Base-by-base conservation (phyloP, 441 rosid species). In the Jatropha podagrica region DNA sequence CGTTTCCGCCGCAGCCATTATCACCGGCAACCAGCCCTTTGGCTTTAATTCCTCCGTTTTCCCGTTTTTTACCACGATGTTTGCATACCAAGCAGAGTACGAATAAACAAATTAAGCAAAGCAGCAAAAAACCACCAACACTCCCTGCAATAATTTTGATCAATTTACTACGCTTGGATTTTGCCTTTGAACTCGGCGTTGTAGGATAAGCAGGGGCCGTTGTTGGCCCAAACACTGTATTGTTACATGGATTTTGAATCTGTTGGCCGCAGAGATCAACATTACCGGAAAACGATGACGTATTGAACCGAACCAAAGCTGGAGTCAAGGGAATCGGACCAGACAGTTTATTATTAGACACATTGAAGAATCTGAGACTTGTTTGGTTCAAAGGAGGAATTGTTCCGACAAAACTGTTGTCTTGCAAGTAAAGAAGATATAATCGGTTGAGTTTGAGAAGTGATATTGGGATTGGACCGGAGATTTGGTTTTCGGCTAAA, bases 321-420 rank as follows among this genome's bases (percentile, higher is more conserved):
- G 87, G 83, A 27, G 92, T 91, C 4, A 63, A 55, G 5, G 99
- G 99, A 66, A 95, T 89, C 78, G 68, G 74, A 10, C 98, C 99
- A 3, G 92, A 89, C 61, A 95, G 87, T 2, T 81, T 68, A 77
- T 92, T 93, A 68, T 85, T 82, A 2, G 97, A 92, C 3, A 92
- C 94, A 51, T 93, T 91, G 83, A 92, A 93, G 85, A 82, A 89
- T 59, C 90, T 79, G 64, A 95, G 96, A 75, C 86, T 84, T 48
- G 89, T 85, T 82, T 95, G 99, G 83, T 88, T 84, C 55, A 95
- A 70, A 18, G 92, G 88, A 75, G 99, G 97, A 68, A 93, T 82
- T 1, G 74, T 5, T 18, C 96, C 97, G 0, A 79, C 76, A 69
- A 93, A 85, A 54, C 48, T 56, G 74, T 95, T 95, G 68, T 91